Evolutionary conservation across 2,329 filamentous ascomycete species (phyloP), one percentile per base, ranked within the genome.

Genomic region (Zasmidium citrigriseum): DNA sequence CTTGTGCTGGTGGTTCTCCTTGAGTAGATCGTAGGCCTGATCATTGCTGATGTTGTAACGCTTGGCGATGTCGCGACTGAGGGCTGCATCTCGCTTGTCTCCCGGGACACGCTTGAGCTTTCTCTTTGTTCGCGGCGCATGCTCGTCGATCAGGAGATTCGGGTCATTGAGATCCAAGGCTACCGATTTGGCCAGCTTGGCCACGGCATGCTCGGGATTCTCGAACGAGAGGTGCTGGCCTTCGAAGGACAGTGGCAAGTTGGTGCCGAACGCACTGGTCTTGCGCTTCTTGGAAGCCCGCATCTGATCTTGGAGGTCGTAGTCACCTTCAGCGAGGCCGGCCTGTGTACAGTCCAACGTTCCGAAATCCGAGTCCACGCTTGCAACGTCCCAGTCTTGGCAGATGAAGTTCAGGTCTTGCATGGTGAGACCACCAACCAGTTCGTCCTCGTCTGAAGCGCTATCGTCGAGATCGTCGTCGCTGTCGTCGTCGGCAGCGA

Each of bases 31-130:
- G 73, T 99, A 99, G 1, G 93, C 93, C 59, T 95, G 89, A 70
- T 99, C 95, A 63, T 98, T 98, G 25, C 93, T 96, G 58, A 96
- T 90, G 72, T 98, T 98, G 81, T 96, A 99, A 45, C 93, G 88
- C 65, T 89, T 85, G 38, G 85, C 85, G 34, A 96, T 83, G 56
- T 90, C 87, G 55, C 88, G 89, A 2, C 87, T 86, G 45, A 91
- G 77, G 52, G 86, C 88, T 7, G 84, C 86, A 79, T 86, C 87
- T 62, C 83, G 87, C 75, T 84, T 88, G 62, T 86, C 86, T 52
- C 80, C 77, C 51, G 75, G 75, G 25, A 71, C 67, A 38, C 72
- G 73, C 47, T 77, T 76, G 25, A 65, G 56, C 58, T 75, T 80
- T 57, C 86, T 84, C 73, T 90, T 89, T 18, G 83, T 76, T 11